These are phyloP conservation scores for Colletotrichum sansevieriae DNA, from an alignment of 2,329 filamentous ascomycete genomes.

Conservation along the genomic window DNA sequence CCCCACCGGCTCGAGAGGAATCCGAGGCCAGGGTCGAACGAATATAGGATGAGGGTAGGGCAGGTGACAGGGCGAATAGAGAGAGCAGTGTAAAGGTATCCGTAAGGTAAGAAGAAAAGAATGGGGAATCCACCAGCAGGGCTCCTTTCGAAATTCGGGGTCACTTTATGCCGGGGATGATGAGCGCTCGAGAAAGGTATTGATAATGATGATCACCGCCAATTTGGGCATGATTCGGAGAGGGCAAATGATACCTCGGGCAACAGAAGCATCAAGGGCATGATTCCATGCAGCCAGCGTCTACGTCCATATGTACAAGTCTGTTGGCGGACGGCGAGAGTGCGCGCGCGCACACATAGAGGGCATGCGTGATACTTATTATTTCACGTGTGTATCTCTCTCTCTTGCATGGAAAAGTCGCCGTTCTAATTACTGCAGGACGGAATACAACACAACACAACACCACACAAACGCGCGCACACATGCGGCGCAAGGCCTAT, in stretches of 20 bases:
- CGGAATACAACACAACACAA: neutral
- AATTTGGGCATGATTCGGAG: conserved; percentile 22
- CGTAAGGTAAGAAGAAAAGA: conserved; percentile 11
- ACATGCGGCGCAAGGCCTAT: conserved; percentile 4
- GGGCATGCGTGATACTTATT: conserved; percentile 11
- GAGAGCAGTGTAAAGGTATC: neutral
- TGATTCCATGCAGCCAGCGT: neutral
- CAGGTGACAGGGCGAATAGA: conserved; percentile 1
- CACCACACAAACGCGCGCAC: conserved; percentile 7
- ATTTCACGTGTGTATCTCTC: conserved; percentile 3
- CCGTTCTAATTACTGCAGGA: neutral
- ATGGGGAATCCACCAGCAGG: conserved; percentile 25
- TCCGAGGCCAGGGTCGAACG: conserved; percentile 12
- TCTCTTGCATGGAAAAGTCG: conserved; percentile 8
- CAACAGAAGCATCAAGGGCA: neutral
- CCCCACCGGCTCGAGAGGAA: conserved; percentile 27
- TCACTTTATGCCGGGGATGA: neutral
- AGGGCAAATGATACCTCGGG: neutral
- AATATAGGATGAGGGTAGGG: conserved; percentile 11
- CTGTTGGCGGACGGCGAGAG: neutral
- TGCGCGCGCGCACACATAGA: neutral
- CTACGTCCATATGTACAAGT: neutral
- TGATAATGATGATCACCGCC: conserved; percentile 35
- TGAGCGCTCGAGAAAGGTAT: conserved; percentile 23
- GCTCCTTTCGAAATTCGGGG: conserved; percentile 3